phyloP scores from a whole-genome alignment of 2,329 filamentous ascomycete species.

The Ascochyta lentis region DNA sequence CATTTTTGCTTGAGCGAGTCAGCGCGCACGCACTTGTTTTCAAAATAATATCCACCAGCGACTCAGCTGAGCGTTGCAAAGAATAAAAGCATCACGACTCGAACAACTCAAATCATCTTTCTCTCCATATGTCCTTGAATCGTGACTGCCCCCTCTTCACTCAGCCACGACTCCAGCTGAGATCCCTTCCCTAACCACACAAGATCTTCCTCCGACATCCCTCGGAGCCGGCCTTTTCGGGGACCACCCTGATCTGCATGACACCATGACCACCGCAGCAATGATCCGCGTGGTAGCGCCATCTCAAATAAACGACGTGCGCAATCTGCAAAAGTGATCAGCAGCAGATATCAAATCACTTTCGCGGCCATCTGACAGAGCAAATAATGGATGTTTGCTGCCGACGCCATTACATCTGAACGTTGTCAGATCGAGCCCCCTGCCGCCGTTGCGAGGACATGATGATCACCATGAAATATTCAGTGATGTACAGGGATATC shows the following conservation, averaged over 20 bases:
- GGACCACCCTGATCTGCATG: conserved; percentile 11
- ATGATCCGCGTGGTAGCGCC: conserved; percentile 14
- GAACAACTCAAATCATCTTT: conserved; percentile 1
- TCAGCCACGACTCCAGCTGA: conserved; percentile 1
- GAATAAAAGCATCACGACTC: conserved; percentile 6
- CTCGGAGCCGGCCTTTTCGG: conserved; percentile 1
- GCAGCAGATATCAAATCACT: conserved; percentile 9
- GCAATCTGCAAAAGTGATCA: conserved; percentile 11
- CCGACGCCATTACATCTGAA: neutral
- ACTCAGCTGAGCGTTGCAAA: conserved; percentile 4
- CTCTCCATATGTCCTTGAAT: neutral
- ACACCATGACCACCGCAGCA: conserved; percentile 2
- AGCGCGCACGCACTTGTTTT: conserved; percentile 1
- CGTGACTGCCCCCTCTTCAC: neutral
- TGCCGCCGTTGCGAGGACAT: neutral
- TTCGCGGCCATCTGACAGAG: neutral
- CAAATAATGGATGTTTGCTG: neutral
- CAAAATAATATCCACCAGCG: conserved; percentile 2
- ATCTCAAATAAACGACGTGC: conserved; percentile 6
- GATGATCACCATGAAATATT: conserved; percentile 4
- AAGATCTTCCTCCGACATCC: conserved; percentile 4
- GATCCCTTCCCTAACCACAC: conserved; percentile 3
- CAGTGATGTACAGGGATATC: conserved; percentile 5
- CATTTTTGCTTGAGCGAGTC: conserved; percentile 10
- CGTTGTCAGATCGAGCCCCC: neutral